phyloP scores from a whole-genome alignment of 495 filamentous ascomycete genomes.

The Tuber brumale region DNA sequence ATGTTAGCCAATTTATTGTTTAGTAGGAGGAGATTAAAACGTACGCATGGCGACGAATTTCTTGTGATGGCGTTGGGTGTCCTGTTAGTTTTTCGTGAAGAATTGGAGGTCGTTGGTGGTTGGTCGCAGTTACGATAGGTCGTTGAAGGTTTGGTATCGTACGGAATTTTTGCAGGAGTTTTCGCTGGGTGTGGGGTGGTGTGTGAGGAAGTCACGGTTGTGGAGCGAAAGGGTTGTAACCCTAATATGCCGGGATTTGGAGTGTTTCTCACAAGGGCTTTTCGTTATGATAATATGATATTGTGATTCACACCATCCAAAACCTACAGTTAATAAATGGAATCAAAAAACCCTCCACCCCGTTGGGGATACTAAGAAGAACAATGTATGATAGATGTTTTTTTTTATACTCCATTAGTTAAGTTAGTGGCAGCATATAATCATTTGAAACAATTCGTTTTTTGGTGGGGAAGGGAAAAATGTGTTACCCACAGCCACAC shows the following conservation, averaged over 20 bases:
- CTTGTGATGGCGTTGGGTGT: conserved; percentile 15
- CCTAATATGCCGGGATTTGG: not conserved
- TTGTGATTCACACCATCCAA: not conserved
- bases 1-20: not conserved
- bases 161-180: conserved; percentile 6
- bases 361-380: no score
- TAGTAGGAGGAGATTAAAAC: not conserved
- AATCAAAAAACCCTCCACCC: no score
- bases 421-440: no score
- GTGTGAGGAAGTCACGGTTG: not conserved
- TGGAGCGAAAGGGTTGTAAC: not conserved
- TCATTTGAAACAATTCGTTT: no score
- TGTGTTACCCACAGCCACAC: no score
- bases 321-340: no score
- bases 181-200: not conserved
- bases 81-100: conserved; percentile 10
- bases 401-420: no score
- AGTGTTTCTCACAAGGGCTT: not conserved
- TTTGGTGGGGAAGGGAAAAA: no score
- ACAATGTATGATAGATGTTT: no score
- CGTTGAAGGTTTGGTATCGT: not conserved
- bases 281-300: no score
- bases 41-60: conserved; percentile 36
- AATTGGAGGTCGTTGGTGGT: conserved; percentile 14
- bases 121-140: conserved; percentile 8